phyloP scores from a whole-genome alignment of 1,284 basidiomycete genomes.

The Puccinia brachypodii region DNA sequence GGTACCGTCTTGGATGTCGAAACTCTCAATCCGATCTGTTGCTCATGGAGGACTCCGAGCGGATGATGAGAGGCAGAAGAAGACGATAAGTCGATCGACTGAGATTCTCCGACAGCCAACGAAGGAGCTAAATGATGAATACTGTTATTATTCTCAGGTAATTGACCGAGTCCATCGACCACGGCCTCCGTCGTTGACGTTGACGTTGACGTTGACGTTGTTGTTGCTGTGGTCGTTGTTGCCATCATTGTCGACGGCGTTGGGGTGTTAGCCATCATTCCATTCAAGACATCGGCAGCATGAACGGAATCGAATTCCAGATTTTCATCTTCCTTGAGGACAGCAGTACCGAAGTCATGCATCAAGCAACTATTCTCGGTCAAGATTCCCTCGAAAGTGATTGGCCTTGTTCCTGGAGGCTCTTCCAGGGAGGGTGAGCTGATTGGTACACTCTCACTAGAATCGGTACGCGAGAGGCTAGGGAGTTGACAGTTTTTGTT shows the following conservation, averaged over 20 bases:
- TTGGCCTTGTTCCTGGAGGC: neutral
- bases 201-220: neutral
- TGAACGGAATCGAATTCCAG: conserved; percentile 9
- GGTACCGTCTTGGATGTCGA: neutral
- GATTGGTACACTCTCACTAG: conserved; percentile 11
- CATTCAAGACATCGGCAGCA: conserved; percentile 6
- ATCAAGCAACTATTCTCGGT: conserved; percentile 1
- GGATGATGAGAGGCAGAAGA: neutral
- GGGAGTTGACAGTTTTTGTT: neutral
- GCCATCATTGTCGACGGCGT: neutral
- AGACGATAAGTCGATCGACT: neutral
- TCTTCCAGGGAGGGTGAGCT: conserved; percentile 7
- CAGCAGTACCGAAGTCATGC: neutral
- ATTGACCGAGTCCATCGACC: neutral
- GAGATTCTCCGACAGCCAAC: neutral
- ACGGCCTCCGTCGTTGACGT: neutral
- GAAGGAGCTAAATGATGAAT: neutral
- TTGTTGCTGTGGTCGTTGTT: neutral
- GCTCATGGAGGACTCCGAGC: neutral
- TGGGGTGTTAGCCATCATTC: neutral
- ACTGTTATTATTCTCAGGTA: neutral
- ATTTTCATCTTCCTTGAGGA: neutral
- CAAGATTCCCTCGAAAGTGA: neutral
- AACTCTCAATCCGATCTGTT: neutral
- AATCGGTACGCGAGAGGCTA: conserved; percentile 13